Base-by-base conservation (phyloP, 1,139 yeast species). In the Geotrichum fermentans region DNA sequence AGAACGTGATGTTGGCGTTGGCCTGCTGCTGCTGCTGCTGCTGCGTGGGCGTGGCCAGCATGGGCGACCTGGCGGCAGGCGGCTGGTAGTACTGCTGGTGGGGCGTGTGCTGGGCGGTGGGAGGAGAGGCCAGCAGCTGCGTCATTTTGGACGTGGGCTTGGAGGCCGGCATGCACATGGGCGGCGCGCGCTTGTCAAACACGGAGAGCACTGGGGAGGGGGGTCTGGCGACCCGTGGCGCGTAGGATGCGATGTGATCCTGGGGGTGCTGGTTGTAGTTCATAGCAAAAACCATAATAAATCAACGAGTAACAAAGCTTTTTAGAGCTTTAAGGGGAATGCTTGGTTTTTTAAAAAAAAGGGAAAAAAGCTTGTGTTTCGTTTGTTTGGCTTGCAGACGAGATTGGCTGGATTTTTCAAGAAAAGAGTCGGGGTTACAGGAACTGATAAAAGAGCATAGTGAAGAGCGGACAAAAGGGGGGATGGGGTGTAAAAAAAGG, bases 91-190 rank as follows among this genome's bases (percentile, higher is more conserved):
- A 30, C 28, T 16, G 18, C 22, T 5, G 6, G 34, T 13, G n/a
- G n/a, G 17, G 17, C 17, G n/a, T 6, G 34, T 5, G 34, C 7
- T 5, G n/a, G 34, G 34, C n/a, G n/a, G 34, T 30, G 6, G 14
- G 30, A 2, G 41, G 21, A 24, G 32, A 10, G 32, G 41, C 41
- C 32, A 38, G 33, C 3, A 38, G 41, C 22, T 13, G 32, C 3
- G 41, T 26, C 41, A 38, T 38, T 26, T 38, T 38, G n/a, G 41
- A 38, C 5, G 33, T 33, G 21, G 41, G 4, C 21, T 17, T 38
- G 33, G 13, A 24, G 14, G 21, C 17, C 14, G 41, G 21, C 3
- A 26, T 20, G n/a, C n/a, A n/a, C n/a, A n/a, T n/a, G n/a, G n/a
- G n/a, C 24, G 29, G 17, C n/a, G 36, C 20, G 20, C 22, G 41